Evolutionary conservation across 192 early-diverging fungal genomes (phyloP).

Genomic region (Podila epicladia): DNA sequence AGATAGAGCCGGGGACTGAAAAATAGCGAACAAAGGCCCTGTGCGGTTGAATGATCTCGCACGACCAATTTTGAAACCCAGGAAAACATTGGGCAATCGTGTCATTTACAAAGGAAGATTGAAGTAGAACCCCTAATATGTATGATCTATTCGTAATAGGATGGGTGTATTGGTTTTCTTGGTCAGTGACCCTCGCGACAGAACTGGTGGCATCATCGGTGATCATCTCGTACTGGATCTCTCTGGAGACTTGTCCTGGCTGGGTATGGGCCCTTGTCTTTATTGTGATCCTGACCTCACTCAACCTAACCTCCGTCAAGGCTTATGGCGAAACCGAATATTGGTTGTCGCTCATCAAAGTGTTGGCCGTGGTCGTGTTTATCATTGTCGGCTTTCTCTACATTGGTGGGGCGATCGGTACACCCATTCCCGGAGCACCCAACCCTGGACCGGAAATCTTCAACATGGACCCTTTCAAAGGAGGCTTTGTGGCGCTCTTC

Average conservation of each 20-base stretch:
- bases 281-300: constrained; percentile 67
- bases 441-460: constrained; percentile 50
- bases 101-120: too few relatives aligned
- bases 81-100: too few relatives aligned
- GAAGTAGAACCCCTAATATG: too few relatives aligned
- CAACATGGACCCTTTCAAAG: constrained; percentile 68
- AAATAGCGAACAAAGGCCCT: too few relatives aligned
- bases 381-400: constrained; percentile 78
- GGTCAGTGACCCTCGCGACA: constrained; percentile 74
- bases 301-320: constrained; percentile 67
- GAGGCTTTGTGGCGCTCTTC: constrained; percentile 66
- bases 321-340: constrained; percentile 83
- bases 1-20: too few relatives aligned
- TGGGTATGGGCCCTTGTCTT: constrained; percentile 34
- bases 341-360: constrained; percentile 80
- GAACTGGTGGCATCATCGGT: constrained; percentile 83
- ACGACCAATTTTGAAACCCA: too few relatives aligned
- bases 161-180: constrained; percentile 64
- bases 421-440: constrained; percentile 55
- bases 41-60: too few relatives aligned
- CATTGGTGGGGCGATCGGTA: constrained; percentile 65
- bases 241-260: constrained; percentile 13
- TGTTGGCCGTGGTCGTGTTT: constrained; percentile 79
- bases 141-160: not conserved
- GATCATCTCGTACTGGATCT: constrained; percentile 72